A percentile compares a stretch with the other conserved stretches of the same genome.
Evolutionary conservation across 2,329 filamentous ascomycete genomes (phyloP).

Genomic region (Huntiella moniliformis): DNA sequence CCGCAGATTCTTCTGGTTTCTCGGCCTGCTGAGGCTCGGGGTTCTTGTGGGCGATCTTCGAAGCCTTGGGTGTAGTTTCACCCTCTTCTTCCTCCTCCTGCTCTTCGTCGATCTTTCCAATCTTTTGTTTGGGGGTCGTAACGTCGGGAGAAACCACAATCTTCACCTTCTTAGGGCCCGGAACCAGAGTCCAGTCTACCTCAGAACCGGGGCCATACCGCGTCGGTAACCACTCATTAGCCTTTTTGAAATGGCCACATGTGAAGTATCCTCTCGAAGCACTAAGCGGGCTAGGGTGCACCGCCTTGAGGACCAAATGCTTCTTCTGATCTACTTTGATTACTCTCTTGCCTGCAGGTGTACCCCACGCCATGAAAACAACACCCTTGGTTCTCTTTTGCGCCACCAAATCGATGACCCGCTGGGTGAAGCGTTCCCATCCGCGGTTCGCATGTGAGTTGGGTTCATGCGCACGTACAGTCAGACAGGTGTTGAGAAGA

Average conservation of each 20-base stretch:
- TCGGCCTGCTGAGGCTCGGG: constrained; percentile 13
- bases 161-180: constrained; percentile 3
- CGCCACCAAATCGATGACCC: constrained; percentile 72
- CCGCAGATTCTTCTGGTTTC: neutral
- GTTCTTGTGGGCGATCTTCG: constrained; percentile 11
- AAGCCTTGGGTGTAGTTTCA: constrained; percentile 7
- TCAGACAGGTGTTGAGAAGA: constrained; percentile 86
- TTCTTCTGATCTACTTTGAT: constrained; percentile 49
- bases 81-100: constrained; percentile 11
- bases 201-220: constrained; percentile 62
- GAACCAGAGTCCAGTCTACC: constrained; percentile 62
- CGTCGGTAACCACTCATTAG: constrained; percentile 66
- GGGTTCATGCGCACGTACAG: constrained; percentile 73
- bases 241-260: constrained; percentile 61
- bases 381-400: constrained; percentile 61
- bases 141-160: constrained; percentile 15
- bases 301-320: constrained; percentile 69
- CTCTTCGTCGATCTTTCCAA: neutral
- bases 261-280: constrained; percentile 67
- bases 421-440: constrained; percentile 88
- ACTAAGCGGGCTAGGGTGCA: constrained; percentile 87
- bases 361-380: constrained; percentile 90
- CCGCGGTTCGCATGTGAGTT: constrained; percentile 72
- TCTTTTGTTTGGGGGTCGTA: constrained; percentile 4
- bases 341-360: constrained; percentile 63